These are phyloP conservation scores for Komagataella kurtzmanii DNA, from an alignment of 805 yeast species.

Conservation along the genomic window DNA sequence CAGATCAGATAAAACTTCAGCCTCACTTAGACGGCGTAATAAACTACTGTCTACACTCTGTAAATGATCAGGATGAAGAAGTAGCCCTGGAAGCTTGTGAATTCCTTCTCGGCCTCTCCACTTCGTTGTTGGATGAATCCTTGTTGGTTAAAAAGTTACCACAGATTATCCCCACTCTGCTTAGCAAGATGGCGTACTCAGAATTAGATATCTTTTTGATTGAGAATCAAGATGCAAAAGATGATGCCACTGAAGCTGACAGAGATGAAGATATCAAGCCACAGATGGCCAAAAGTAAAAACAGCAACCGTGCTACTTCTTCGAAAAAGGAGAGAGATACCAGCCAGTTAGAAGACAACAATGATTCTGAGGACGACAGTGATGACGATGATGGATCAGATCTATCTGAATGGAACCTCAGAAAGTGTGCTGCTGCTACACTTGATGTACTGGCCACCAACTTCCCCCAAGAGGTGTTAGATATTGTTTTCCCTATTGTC, in stretches of 20 bases:
- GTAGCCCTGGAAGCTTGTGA: conserved; percentile 92
- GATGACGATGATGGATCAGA: conserved; percentile 61
- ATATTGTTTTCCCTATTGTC: conserved; percentile 58
- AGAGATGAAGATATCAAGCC: conserved; percentile 84
- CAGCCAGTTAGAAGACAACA: conserved; percentile 24
- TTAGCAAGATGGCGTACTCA: conserved; percentile 77
- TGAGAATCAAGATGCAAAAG: conserved; percentile 53
- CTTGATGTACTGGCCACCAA: conserved; percentile 66
- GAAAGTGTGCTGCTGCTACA: conserved; percentile 93
- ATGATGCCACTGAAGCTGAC: conserved; percentile 69
- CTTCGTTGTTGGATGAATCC: conserved; percentile 42
- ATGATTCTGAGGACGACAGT: conserved; percentile 53
- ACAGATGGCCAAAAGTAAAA: conserved; percentile 54
- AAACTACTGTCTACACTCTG: conserved; percentile 68
- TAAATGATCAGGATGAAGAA: conserved; percentile 49
- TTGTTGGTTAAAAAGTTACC: conserved; percentile 45
- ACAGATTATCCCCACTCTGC: conserved; percentile 59
- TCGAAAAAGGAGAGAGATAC: conserved; percentile 10
- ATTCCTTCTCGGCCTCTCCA: conserved; percentile 65
- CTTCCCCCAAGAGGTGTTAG: conserved; percentile 55
- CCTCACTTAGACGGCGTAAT: conserved; percentile 84
- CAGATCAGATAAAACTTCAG: conserved; percentile 64
- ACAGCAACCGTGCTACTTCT: conserved; percentile 17
- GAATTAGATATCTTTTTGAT: conserved; percentile 64
- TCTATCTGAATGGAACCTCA: conserved; percentile 72